Base-by-base conservation (phyloP, 176 grass and related monocot species). In the Musa schizocarpa region DNA sequence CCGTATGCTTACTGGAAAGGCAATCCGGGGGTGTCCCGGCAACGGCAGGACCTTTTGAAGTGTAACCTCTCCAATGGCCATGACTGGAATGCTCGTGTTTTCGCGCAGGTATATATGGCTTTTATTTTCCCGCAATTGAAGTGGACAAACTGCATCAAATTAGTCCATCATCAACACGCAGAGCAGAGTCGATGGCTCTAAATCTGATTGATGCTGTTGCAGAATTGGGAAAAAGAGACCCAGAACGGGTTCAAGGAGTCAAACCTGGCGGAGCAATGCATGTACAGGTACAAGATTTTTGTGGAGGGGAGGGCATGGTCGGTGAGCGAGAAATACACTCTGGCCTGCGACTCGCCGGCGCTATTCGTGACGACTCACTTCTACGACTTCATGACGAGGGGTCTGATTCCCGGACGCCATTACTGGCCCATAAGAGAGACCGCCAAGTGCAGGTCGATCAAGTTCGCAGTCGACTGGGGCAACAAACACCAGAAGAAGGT, bases 271-370 rank as follows among this genome's bases (percentile, higher is more conserved):
- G 82, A 87, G 29, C 81, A 92, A 86, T 92, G 90, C 66, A 11
- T 53, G n/a, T 77, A 92, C 53, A 84, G 84, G 57, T 92, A 89
- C 53, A 92, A 92, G 66, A 82, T 92, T n/a, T 92, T 86, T 26
- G 68, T 89, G 3, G 86, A 92, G 24, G 90, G 90, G 7, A 61
- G 69, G 0, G 55, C 85, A 14, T 87, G 85, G 85, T 91, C 89
- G 0, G 85, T 91, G 67, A 91, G 89, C 23, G 80, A 88, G 67
- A 91, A 91, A 63, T 88, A 91, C 73, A 87, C 85, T 12, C 29
- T 91, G 63, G 82, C 82, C 8, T 91, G 85, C 48, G 55, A 91
- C 77, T 91, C 89, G 9, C 89, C 82, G 4, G 55, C 74, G 71
- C 56, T 88, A 14, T 74, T 85, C 62, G 53, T 91, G 50, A 67